These are phyloP conservation scores for Mycena rebaudengoi DNA, from an alignment of 768 basidiomycete genomes.

Conservation along the genomic window DNA sequence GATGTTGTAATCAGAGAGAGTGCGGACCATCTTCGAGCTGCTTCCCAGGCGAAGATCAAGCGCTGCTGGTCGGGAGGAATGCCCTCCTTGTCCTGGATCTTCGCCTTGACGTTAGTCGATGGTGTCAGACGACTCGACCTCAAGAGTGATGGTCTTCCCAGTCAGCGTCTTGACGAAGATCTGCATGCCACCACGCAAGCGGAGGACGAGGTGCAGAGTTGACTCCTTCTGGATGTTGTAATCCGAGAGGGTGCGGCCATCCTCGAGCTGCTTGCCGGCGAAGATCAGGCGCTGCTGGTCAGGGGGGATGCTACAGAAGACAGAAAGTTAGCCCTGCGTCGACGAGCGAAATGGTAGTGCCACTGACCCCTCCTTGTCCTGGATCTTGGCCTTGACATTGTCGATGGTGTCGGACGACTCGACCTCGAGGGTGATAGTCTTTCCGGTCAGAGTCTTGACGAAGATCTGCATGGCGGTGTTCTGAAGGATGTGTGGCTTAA, in stretches of 20 bases:
- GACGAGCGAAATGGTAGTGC: not conserved
- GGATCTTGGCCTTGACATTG: conserved; percentile 27
- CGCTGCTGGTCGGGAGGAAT: conserved; percentile 28
- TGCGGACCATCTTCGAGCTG: conserved; percentile 29
- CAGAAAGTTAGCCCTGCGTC: not conserved
- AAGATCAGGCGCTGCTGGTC: conserved; percentile 27
- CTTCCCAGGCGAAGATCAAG: conserved; percentile 27
- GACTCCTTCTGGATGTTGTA: conserved; percentile 29
- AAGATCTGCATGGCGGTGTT: conserved; percentile 25
- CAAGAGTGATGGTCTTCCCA: conserved; percentile 28
- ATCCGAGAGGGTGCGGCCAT: conserved; percentile 26
- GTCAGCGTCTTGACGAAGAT: conserved; percentile 27
- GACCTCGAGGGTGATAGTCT: conserved; percentile 71
- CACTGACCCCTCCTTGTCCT: conserved; percentile 22
- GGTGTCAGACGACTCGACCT: conserved; percentile 27
- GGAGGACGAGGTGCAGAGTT: conserved; percentile 30
- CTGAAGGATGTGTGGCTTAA: too few relatives aligned
- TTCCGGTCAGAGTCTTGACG: conserved; percentile 65
- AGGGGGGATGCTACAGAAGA: conserved; percentile 4
- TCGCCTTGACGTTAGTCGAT: conserved; percentile 29
- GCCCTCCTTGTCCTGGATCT: conserved; percentile 29
- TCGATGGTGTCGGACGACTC: conserved; percentile 52
- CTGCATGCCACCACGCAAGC: conserved; percentile 25
- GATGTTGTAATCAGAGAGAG: conserved; percentile 28
- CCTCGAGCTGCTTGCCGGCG: conserved; percentile 27